A percentile compares a stretch with the other conserved stretches of the same genome.
These are phyloP conservation scores for Penicillium sp. DNA, from an alignment of 2,329 filamentous ascomycete genomes.

Conservation along the genomic window DNA sequence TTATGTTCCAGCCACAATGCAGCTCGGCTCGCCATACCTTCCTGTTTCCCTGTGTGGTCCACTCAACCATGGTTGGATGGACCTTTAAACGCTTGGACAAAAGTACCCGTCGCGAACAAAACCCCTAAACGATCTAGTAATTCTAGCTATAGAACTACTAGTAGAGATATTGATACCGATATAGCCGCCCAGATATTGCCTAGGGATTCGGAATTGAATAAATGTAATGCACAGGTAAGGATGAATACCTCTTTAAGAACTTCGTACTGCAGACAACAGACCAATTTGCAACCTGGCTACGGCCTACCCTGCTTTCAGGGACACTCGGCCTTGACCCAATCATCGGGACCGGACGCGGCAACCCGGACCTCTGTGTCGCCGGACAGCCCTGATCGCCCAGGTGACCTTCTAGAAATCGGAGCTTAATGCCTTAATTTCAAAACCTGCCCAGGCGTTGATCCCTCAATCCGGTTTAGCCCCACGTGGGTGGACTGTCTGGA, in stretches of 20 bases:
- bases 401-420: not conserved
- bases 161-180: not conserved
- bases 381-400: not conserved
- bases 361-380: not conserved
- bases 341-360: not conserved
- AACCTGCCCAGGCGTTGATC: not conserved
- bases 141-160: not conserved
- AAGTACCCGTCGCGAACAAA: not conserved
- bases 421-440: not conserved
- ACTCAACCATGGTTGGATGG: not conserved
- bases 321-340: not conserved
- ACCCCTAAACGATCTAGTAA: not conserved
- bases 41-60: not conserved
- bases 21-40: slow-evolving; percentile 21
- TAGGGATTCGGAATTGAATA: not conserved
- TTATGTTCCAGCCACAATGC: slow-evolving; percentile 9
- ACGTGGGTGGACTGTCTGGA: not conserved
- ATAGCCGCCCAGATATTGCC: not conserved
- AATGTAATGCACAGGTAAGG: not conserved
- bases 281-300: not conserved
- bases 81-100: not conserved
- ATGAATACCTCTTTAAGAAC: too few species aligned
- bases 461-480: not conserved
- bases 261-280: not conserved
- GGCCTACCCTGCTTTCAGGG: not conserved